Evolutionary conservation across 2,329 filamentous ascomycete species (phyloP), one percentile per base, ranked within the genome.

Genomic region (Phialemoniopsis sp.): DNA sequence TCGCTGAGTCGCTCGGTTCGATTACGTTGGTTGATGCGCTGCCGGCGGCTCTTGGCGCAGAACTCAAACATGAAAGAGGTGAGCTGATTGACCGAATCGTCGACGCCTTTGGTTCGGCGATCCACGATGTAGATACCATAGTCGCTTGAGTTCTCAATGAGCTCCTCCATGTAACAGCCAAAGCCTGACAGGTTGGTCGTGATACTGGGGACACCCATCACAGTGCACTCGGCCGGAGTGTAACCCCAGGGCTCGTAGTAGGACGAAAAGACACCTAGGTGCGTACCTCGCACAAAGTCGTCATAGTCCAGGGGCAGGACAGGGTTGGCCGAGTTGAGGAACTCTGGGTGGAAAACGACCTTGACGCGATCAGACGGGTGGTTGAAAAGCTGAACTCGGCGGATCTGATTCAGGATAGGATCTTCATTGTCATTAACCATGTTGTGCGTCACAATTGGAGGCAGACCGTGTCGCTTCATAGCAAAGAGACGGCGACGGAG

Each of bases 201-300:
- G 66, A 98, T 96, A 64, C 89, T 95, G 32, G 93, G 93, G 31
- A 98, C 90, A 53, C 93, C 93, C 93, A 97, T 97, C 46, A 97
- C 93, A 0, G 93, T 97, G 65, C 93, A 98, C 64, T 97, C 93
- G 38, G 93, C 91, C 0, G 91, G 93, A 3, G 93, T 98, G 66
- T 98, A 98, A 34, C 93, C 93, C 93, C 93, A 98, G 8, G 93
- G 93, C 68, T 98, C 93, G 63, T 98, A 98, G 77, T 97, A 97
- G 3, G 93, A 97, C 17, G 91, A 77, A 67, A 98, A 98, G 41
- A 98, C 82, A 54, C 93, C 93, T 57, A 98, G 70, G 64, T 98
- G 91, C 31, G 91, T 97, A 48, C 93, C 93, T 40, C 93, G 88
- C 33, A 98, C 93, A 58, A 98, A 98, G 62, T 98, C 93, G 56